Base-by-base conservation (phyloP, 2,329 filamentous ascomycete genomes). In the Periconia digitata region DNA sequence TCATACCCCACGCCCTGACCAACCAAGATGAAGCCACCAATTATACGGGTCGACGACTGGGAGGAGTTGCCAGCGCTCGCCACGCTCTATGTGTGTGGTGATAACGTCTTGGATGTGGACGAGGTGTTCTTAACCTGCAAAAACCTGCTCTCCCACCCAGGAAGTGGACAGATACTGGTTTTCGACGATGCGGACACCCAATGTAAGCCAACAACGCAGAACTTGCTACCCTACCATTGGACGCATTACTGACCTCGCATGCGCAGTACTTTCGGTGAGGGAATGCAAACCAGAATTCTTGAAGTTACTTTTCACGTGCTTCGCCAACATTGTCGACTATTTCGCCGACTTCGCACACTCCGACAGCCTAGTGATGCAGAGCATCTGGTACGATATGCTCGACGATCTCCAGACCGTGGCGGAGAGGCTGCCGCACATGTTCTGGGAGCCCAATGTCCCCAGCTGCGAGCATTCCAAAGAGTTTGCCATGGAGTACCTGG, bases 241-340 rank as follows among this genome's bases (percentile, higher is more conserved):
- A 22, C 12, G 13, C 8, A 32, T 22, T 18, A 8, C 10, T 8
- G 7, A 21, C 10, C 8, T 10, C 13, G 7, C 24, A 15, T 27
- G n/a, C 6, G 6, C 24, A 44, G 40, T 13, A 1, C 34, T 45
- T 12, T 27, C 21, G 8, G n/a, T 43, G 3, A 49, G 21, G 43
- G 32, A 43, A 24, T 56, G 54, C 47, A 37, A 24, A 20, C 41
- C 32, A 12, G 44, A 46, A 3, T 62, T 55, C 39, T 43, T 55
- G 1, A 13, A 51, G 0, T 12, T 8, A 4, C 63, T 59, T 53
- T 67, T 58, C 60, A 17, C 40, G 2, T 46, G 44, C 18, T 49
- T 54, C 16, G 54, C 55, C 6, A 40, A 37, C 6, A 51, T 70
- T 4, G 47, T 65, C 21, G 65, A 70, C 55, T 70, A 70, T 46